Percentiles rank a stretch among this genome's conserved stretches.
Evolutionary conservation across 176 grass and related monocot genomes (phyloP).

Genomic region (Areca catechu): DNA sequence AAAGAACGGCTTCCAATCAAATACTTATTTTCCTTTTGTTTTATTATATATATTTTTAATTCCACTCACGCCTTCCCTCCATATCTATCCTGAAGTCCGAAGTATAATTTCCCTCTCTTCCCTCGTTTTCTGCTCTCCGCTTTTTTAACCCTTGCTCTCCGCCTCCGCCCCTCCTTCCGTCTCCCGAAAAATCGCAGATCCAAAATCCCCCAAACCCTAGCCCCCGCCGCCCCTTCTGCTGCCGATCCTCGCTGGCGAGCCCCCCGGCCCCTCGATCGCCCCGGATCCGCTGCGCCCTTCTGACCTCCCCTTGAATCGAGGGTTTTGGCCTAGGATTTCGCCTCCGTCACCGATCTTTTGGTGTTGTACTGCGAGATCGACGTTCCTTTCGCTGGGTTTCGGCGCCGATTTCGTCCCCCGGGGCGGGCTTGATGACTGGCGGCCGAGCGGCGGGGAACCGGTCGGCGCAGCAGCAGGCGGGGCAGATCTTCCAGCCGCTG

Average conservation of each 20-base stretch:
- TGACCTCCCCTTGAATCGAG: no score
- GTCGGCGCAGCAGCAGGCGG: no score
- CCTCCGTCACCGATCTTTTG: no score
- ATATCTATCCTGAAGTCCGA: constrained; percentile 12
- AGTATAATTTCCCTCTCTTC: constrained; percentile 9
- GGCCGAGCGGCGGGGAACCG: not conserved
- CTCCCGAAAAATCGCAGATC: not conserved
- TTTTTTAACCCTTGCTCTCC: constrained; percentile 8
- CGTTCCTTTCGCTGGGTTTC: no score
- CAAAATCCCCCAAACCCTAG: constrained; percentile 27
- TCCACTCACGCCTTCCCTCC: constrained; percentile 10
- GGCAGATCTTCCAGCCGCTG: constrained; percentile 28
- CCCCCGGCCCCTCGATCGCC: not conserved
- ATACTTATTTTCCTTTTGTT: not conserved
- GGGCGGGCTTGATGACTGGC: constrained; percentile 26
- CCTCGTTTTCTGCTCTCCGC: constrained; percentile 5
- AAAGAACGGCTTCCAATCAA: no score
- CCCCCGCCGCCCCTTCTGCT: not conserved
- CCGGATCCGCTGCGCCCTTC: not conserved
- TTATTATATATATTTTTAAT: not conserved
- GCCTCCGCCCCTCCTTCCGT: not conserved
- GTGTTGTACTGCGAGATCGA: no score
- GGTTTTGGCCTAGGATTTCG: no score
- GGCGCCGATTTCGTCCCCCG: not conserved
- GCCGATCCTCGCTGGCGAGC: no score